A percentile compares a stretch with the other conserved stretches of the same genome.
These are phyloP conservation scores for Plasmodium vinckei DNA, from an alignment of 169 alveolate species.

Conservation along the genomic window DNA sequence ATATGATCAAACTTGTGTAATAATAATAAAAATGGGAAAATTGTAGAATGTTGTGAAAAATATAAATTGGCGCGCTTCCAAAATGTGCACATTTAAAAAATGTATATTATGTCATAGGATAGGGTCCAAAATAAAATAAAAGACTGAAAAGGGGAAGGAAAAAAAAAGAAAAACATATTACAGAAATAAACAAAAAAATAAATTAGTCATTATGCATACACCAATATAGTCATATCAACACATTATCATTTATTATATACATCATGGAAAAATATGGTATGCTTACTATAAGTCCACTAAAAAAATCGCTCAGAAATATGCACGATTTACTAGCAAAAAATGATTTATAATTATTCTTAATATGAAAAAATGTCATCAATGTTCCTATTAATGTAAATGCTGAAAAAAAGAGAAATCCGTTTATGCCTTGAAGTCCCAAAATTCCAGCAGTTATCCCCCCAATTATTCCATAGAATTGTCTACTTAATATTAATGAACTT, in stretches of 20 bases:
- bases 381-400: conserved; percentile 54
- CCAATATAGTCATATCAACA: too few relatives aligned
- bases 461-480: conserved; percentile 68
- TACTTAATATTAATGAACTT: conserved; percentile 52
- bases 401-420: conserved; percentile 57
- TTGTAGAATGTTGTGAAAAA: neutral
- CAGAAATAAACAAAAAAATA: neutral
- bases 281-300: conserved; percentile 72
- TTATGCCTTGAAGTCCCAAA: conserved; percentile 62
- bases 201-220: neutral
- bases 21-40: neutral
- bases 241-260: too few relatives aligned
- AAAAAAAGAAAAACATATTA: neutral
- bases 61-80: neutral
- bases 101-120: conserved; percentile 63
- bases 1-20: neutral
- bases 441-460: conserved; percentile 71
- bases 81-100: conserved; percentile 20
- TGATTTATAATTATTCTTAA: conserved; percentile 21
- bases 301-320: conserved; percentile 29
- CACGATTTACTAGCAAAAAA: conserved; percentile 50
- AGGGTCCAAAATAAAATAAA: conserved; percentile 71
- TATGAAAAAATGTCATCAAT: conserved; percentile 58
- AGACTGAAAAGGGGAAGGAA: conserved; percentile 32
- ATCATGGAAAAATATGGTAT: neutral